Percentiles rank a stretch among this genome's conserved stretches.
Evolutionary conservation across 352 stramenopile genomes (phyloP).

Genomic region (Pythium phragmiticola): DNA sequence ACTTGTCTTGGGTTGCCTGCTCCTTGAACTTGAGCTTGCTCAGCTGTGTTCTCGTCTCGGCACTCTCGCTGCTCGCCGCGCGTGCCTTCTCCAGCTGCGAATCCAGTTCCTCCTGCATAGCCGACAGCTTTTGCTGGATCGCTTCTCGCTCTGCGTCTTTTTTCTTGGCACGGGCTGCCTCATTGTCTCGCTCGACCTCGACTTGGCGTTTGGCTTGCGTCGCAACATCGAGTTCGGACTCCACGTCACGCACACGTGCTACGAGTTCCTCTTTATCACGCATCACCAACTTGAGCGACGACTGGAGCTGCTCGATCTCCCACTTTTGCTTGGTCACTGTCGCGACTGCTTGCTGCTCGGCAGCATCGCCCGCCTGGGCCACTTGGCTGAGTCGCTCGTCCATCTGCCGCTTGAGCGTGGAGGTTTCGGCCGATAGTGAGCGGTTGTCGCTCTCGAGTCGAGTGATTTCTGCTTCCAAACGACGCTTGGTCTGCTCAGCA

Average conservation of each 20-base stretch:
- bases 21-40: slow-evolving; percentile 46
- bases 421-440: slow-evolving; percentile 9
- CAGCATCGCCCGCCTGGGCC: slow-evolving; percentile 17
- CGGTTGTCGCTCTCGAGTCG: slow-evolving; percentile 39
- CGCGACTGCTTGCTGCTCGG: slow-evolving; percentile 13
- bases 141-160: slow-evolving; percentile 38
- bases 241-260: slow-evolving; percentile 27
- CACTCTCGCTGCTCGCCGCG: slow-evolving; percentile 23
- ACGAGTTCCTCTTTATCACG: slow-evolving; percentile 41
- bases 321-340: slow-evolving; percentile 37
- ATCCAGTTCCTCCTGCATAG: slow-evolving; percentile 35
- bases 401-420: slow-evolving; percentile 19
- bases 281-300: slow-evolving; percentile 32
- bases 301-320: slow-evolving; percentile 51
- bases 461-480: slow-evolving; percentile 15
- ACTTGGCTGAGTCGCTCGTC: slow-evolving; percentile 13
- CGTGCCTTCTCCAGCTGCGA: slow-evolving; percentile 31
- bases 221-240: slow-evolving; percentile 37
- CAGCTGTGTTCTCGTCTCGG: slow-evolving; percentile 34
- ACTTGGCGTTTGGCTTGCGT: slow-evolving; percentile 29
- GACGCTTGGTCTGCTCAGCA: slow-evolving; percentile 24
- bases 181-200: slow-evolving; percentile 30
- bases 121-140: slow-evolving; percentile 30
- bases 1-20: slow-evolving; percentile 34
- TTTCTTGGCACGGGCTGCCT: slow-evolving; percentile 29